Evolutionary conservation across 2,329 filamentous ascomycete species (phyloP).

Genomic region (Monilinia vaccinii-corymbosi): DNA sequence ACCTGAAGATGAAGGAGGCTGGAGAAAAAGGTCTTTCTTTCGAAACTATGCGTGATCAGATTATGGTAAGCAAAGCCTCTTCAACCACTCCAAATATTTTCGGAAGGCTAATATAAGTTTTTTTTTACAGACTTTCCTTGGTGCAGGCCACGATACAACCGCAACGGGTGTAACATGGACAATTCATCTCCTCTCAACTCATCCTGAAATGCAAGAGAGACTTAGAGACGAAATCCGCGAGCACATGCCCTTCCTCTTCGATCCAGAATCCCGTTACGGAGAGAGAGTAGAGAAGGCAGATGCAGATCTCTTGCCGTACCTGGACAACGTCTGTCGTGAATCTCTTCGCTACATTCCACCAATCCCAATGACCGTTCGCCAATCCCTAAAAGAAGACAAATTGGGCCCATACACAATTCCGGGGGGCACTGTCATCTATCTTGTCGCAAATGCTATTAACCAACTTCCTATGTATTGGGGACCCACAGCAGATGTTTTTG

Average conservation of each 20-base stretch:
- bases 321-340: conserved; percentile 39
- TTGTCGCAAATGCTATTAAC: conserved; percentile 36
- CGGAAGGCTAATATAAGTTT: neutral
- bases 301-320: conserved; percentile 34
- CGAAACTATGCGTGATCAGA: conserved; percentile 52
- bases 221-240: neutral
- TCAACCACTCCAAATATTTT: neutral
- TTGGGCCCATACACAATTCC: conserved; percentile 35
- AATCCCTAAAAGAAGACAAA: conserved; percentile 33
- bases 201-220: conserved; percentile 21
- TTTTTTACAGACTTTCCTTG: conserved; percentile 66
- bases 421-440: conserved; percentile 35
- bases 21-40: conserved; percentile 58
- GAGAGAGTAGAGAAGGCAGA: conserved; percentile 28
- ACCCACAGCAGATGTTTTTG: conserved; percentile 32
- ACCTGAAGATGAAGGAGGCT: conserved; percentile 47
- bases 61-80: neutral
- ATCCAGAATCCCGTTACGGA: conserved; percentile 28
- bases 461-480: conserved; percentile 35
- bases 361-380: conserved; percentile 28
- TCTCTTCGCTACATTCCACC: conserved; percentile 38
- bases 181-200: conserved; percentile 33
- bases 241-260: conserved; percentile 28
- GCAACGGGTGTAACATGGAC: conserved; percentile 37
- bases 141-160: conserved; percentile 46